A percentile compares a stretch with the other conserved stretches of the same genome.
These are phyloP conservation scores for Solanum chilense DNA, from an alignment of 257 asterid species.

Conservation along the genomic window DNA sequence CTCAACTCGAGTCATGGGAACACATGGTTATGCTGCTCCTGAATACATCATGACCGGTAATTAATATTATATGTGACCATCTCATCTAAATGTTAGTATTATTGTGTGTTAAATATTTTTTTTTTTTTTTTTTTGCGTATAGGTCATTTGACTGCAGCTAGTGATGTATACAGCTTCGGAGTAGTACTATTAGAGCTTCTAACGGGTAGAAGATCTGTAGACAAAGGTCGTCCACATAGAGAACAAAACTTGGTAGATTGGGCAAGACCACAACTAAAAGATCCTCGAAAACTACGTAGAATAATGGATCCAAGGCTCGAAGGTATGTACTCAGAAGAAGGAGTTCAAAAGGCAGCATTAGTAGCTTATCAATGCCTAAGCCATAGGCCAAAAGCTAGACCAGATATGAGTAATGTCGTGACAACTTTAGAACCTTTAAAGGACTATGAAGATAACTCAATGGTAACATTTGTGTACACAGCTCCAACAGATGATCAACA, in stretches of 20 bases:
- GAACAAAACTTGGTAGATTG: conserved; percentile 70
- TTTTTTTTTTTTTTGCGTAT: background rate
- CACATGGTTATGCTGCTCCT: conserved; percentile 90
- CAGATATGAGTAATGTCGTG: conserved; percentile 48
- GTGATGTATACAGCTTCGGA: conserved; percentile 89
- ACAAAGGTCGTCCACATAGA: conserved; percentile 56
- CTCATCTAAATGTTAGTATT: background rate
- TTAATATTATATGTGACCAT: background rate
- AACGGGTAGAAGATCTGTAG: conserved; percentile 65
- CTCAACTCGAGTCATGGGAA: conserved; percentile 91
- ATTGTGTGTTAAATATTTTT: background rate
- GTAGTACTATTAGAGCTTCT: conserved; percentile 67
- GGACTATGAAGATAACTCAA: conserved; percentile 25
- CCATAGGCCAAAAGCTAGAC: conserved; percentile 65
- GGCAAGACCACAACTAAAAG: conserved; percentile 62
- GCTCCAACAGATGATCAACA: conserved; percentile 14
- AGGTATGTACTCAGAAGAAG: conserved; percentile 58
- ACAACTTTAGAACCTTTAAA: conserved; percentile 38
- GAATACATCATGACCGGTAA: conserved; percentile 84
- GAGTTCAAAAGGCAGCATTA: conserved; percentile 54
- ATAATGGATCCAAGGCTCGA: conserved; percentile 79
- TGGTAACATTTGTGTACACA: conserved; percentile 57
- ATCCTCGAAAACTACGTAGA: conserved; percentile 51
- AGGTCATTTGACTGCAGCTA: conserved; percentile 86
- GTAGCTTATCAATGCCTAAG: conserved; percentile 74